Conservation (phyloP, 768 basidiomycete species). For the Naematelia encephala region DNA sequence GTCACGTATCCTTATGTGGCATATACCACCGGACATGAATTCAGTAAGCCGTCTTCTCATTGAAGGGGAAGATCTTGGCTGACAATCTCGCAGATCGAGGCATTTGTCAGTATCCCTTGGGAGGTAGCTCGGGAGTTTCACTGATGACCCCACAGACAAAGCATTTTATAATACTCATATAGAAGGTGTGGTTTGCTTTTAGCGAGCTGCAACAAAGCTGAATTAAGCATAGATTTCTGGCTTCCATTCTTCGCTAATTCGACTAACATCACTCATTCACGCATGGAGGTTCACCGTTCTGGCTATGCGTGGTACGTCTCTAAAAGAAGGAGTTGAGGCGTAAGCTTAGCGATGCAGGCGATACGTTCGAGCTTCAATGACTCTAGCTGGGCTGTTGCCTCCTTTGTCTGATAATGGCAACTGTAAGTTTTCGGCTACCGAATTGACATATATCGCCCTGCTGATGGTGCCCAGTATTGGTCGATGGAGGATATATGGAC, state of each 20-base stretch:
- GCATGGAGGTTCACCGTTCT: constrained; percentile 95
- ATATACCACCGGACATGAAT: constrained; percentile 70
- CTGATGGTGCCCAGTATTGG: constrained; percentile 37
- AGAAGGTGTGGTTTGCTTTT: constrained; percentile 41
- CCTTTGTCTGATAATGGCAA: constrained; percentile 92
- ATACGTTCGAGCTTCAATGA: constrained; percentile 86
- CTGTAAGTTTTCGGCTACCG: constrained; percentile 23
- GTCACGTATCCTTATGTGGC: constrained; percentile 89
- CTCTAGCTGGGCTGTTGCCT: constrained; percentile 87
- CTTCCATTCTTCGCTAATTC: constrained; percentile 97
- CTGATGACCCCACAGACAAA: constrained; percentile 51
- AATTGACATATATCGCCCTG: background rate
- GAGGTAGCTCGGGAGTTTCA: background rate
- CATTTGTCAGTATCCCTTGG: constrained; percentile 69
- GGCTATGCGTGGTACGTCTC: constrained; percentile 97
- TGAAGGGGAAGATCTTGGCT: background rate
- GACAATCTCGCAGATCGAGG: constrained; percentile 70
- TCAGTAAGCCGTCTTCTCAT: constrained; percentile 39
- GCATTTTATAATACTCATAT: constrained; percentile 86
- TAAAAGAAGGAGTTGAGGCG: constrained; percentile 53
- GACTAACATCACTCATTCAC: constrained; percentile 90
- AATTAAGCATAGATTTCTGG: constrained; percentile 77
- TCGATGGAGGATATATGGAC: constrained; percentile 52
- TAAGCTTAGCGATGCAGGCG: constrained; percentile 19
- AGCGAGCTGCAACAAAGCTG: constrained; percentile 5